These are phyloP conservation scores for Apodospora peruviana DNA, from an alignment of 495 filamentous ascomycete genomes.

Conservation along the genomic window DNA sequence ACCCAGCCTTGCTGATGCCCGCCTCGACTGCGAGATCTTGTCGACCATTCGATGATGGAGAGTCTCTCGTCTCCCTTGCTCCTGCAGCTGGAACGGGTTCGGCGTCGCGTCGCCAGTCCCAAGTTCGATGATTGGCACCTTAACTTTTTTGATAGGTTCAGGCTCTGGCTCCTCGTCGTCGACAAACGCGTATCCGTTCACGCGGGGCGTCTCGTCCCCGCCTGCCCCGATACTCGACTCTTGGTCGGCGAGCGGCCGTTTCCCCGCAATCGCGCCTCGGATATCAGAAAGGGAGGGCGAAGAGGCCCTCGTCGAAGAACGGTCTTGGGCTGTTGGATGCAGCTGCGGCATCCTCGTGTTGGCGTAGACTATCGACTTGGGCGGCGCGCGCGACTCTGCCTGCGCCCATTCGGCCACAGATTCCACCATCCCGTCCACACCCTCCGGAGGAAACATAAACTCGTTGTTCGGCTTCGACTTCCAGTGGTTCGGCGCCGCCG, in stretches of 20 bases:
- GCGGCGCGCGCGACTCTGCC: constrained; percentile 63
- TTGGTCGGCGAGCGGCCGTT: constrained; percentile 54
- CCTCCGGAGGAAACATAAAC: constrained; percentile 81
- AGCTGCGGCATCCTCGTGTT: constrained; percentile 69
- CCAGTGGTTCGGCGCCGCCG: constrained; percentile 75
- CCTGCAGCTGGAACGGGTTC: constrained; percentile 77
- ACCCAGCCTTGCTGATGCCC: constrained; percentile 42
- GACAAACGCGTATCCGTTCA: constrained; percentile 92
- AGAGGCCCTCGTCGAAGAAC: constrained; percentile 43
- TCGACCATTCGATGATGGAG: constrained; percentile 92
- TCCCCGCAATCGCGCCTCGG: constrained; percentile 79
- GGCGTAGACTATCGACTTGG: constrained; percentile 71
- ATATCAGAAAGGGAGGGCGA: constrained; percentile 84
- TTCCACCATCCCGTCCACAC: constrained; percentile 60
- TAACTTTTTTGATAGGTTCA: constrained; percentile 16
- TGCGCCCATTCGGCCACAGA: constrained; percentile 65
- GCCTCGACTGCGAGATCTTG: constrained; percentile 66
- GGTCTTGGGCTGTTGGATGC: constrained; percentile 11
- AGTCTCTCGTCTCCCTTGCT: constrained; percentile 72
- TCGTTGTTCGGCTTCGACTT: constrained; percentile 68
- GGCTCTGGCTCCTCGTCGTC: constrained; percentile 62
- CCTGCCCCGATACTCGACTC: constrained; percentile 58
- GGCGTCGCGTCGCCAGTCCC: constrained; percentile 56
- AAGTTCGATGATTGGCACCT: constrained; percentile 37
- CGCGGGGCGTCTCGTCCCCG: constrained; percentile 73